Evolutionary conservation across 192 early-diverging fungal genomes (phyloP), one percentile per base, ranked within the genome.

Genomic region (Pilaira anomala): DNA sequence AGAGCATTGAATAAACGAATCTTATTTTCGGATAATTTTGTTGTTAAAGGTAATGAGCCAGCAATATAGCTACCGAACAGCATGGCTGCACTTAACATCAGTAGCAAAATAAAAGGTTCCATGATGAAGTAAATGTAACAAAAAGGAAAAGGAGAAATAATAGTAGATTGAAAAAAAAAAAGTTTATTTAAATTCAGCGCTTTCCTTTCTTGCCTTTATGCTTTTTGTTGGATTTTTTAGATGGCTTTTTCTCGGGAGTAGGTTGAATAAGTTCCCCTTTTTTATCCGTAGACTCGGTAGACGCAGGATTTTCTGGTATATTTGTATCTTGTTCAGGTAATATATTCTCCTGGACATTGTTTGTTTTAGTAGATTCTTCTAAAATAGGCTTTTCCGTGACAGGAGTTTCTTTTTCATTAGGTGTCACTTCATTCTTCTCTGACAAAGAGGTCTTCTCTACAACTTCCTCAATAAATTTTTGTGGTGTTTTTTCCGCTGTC

Each of bases 41-140:
- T 86, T 16, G 86, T 85, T 18, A 97, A 78, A 18, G 95, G 95
- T 11, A 97, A 76, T 62, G 80, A 88, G 28, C 93, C 95, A 26
- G 91, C 91, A 0, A 91, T 72, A 72, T 93, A 93, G 4, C 93
- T 93, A 40, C 91, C 93, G 42, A 81, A 71, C 48, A 92, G 81
- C 95, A 97, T 97, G 51, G 87, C 77, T 48, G 84, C 64, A 45
- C 76, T 81, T 45, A 91, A 79, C 45, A 88, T 63, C 33, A 87
- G 71, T 16, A 91, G 72, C 78, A 83, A 79, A 60, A 79, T 55
- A 61, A 83, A 76, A 3, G 80, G 66, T 48, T 81, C 75, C 77
- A 85, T 49, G 33, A 36, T 36, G 5, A 36, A 36, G 4, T 36
- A 36, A 60, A 60, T 26, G 30, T 26, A 13, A 61, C 11, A 39